Conservation (phyloP, 108 stramenopile genomes). For the Stephanodiscus triporus region DNA sequence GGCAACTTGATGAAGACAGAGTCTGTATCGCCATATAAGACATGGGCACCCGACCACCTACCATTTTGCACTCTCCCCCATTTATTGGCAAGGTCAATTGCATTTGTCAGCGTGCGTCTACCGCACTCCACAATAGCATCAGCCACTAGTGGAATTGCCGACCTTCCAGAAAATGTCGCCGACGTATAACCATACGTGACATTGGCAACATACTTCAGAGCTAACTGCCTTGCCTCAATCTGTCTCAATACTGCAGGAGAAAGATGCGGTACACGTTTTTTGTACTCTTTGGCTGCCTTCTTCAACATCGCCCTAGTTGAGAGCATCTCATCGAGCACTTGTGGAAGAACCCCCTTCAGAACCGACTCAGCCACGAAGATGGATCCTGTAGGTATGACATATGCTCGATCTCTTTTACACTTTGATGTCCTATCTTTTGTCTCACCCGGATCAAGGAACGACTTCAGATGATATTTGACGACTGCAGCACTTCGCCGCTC, state of each 20-base stretch:
- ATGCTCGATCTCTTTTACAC: slow-evolving; percentile 59
- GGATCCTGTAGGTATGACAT: slow-evolving; percentile 89
- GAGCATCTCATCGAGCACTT: slow-evolving; percentile 96
- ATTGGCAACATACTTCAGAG: slow-evolving; percentile 98
- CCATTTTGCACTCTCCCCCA: slow-evolving; percentile 70
- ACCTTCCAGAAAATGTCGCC: slow-evolving; percentile 95
- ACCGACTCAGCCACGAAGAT: slow-evolving; percentile 86
- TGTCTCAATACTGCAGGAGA: slow-evolving; percentile 80
- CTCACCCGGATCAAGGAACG: slow-evolving; percentile 25
- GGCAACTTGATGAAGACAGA: slow-evolving; percentile 95
- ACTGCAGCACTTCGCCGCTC: slow-evolving; percentile 76
- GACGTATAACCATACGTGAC: slow-evolving; percentile 98
- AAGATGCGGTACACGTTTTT: slow-evolving; percentile 60
- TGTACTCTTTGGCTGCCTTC: slow-evolving; percentile 90
- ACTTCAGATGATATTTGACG: slow-evolving; percentile 77
- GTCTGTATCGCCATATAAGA: slow-evolving; percentile 91
- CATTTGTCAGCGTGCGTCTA: slow-evolving; percentile 79
- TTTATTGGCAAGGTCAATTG: slow-evolving; percentile 83
- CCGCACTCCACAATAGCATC: slow-evolving; percentile 98
- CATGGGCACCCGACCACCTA: slow-evolving; percentile 81
- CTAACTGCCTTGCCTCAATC: slow-evolving; percentile 97
- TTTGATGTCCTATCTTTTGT: slow-evolving; percentile 11
- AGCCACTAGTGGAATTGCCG: slow-evolving; percentile 94
- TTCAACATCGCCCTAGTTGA: slow-evolving; percentile 96
- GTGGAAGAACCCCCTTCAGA: slow-evolving; percentile 93